Conservation (phyloP, 2,329 filamentous ascomycete genomes). For the Penicillium verrucosum region DNA sequence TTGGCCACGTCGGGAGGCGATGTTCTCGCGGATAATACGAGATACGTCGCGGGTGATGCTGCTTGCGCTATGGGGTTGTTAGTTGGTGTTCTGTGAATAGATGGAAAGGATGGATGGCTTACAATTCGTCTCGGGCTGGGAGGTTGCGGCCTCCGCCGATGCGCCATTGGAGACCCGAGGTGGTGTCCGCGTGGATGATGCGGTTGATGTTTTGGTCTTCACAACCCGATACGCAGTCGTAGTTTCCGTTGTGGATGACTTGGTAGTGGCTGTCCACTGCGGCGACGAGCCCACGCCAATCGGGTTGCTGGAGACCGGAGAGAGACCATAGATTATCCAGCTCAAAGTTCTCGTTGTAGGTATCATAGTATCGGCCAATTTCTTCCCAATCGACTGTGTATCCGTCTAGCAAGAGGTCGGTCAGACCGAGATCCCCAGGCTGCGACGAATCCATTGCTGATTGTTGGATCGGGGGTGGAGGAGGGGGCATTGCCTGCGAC, state of each 20-base stretch:
- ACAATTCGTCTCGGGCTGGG: conserved; percentile 43
- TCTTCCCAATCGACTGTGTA: conserved; percentile 41
- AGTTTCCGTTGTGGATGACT: conserved; percentile 37
- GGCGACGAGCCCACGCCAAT: conserved; percentile 44
- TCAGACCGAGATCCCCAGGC: conserved; percentile 32
- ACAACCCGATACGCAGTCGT: conserved; percentile 31
- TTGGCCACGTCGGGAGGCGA: conserved; percentile 27
- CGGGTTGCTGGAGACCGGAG: conserved; percentile 41
- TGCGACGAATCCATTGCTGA: conserved; percentile 24
- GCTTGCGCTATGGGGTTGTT: conserved; percentile 36
- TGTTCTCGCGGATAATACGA: conserved; percentile 40
- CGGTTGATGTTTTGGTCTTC: conserved; percentile 36
- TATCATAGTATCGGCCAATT: conserved; percentile 36
- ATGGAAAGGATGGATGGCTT: conserved; percentile 16
- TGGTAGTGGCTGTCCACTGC: conserved; percentile 46
- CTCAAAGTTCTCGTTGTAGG: conserved; percentile 40
- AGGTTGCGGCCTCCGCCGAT: conserved; percentile 32
- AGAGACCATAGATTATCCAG: conserved; percentile 43
- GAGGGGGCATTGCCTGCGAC: conserved; percentile 19
- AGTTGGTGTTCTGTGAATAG: conserved; percentile 2
- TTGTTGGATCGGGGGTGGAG: conserved; percentile 24
- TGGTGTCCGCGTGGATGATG: conserved; percentile 36
- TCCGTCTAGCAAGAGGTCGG: conserved; percentile 37
- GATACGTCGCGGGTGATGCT: conserved; percentile 43
- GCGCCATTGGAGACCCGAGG: conserved; percentile 35